Base-by-base conservation (phyloP, 164 flowering plant species). In the Liriodendron chinense region DNA sequence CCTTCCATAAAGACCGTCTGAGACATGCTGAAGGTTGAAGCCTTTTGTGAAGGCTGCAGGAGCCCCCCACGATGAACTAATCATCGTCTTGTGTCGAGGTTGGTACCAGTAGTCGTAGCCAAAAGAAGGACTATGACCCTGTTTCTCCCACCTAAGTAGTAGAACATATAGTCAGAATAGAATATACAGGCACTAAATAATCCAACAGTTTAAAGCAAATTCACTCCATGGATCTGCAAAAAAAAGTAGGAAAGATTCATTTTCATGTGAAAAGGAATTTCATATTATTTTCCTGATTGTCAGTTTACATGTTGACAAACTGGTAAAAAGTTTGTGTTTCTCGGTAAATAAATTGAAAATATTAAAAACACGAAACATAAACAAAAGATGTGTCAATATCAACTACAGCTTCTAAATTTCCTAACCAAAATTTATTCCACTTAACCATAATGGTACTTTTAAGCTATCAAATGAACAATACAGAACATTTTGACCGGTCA, bases 21-120 rank as follows among this genome's bases (percentile, higher is more conserved):
- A 57, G 53, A 96, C 97, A 81, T 94, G 87, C 81, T 96, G 91
- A 70, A 82, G 97, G 80, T 92, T 69, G 75, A 96, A 96, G 7
- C 99, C 99, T 84, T 89, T 88, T 28, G 92, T 86, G 80, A 96
- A 96, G 70, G 99, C 97, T n/a, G 80, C 65, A 47, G 99, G 99
- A 47, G 99, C 99, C 71, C 97, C 99, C 99, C 97, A 96, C 13
- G 99, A 94, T 65, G 94, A 84, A 85, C 99, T 96, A 76, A 96
- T 96, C 99, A 96, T 96, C 24, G 94, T 91, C 77, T 89, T 88
- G 72, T 89, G 93, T 4, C 93, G 90, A 9, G 99, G 99, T 77
- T 96, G 99, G 83, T 96, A 96, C 99, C 99, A 96, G 83, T 80
- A 96, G 82, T 96, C 99, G 72, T 96, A 96, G 8, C 99, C 99